Evolutionary conservation across 2,329 filamentous ascomycete species (phyloP), one percentile per base, ranked within the genome.

Genomic region (Phyllosticta citrichinensis): DNA sequence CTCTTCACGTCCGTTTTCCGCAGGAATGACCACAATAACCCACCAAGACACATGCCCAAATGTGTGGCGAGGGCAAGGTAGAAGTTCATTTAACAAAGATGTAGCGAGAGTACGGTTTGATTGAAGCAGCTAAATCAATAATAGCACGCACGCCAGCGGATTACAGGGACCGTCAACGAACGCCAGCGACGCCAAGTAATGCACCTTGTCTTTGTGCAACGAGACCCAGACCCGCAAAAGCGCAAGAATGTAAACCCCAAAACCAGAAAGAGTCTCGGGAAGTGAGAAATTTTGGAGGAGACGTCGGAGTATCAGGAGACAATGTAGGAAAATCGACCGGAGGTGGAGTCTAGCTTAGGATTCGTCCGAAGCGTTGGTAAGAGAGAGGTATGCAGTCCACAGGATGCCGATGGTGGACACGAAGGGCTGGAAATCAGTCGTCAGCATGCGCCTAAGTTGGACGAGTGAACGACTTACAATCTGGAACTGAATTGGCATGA

Each of bases 401-500:
- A 91, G 91, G 68, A 97, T 97, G 81, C 93, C 93, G 61, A 99
- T 77, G 9, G 90, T 95, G 17, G 93, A 97, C 9, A 97, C 93
- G 71, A 99, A 97, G 0, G 93, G 93, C 92, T 96, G 68, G 52
- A 53, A 40, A 35, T 12, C 20, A 24, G 66, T 56, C 60, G 62
- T 63, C 52, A 63, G 30, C 47, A 12, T 25, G 17, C 12, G 40
- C 17, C 24, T 25, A 10, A 52, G 17, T 47, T 47, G 68, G 60
- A 67, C 68, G 61, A 68, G 65, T 55, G 58, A 10, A n/a, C 50
- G 27, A 50, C 35, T 40, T 77, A 97, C 92, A 75, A 99, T 88
- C 75, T 99, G 94, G 74, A 94, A 96, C 72, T 96, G 92, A 58
- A 97, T 87, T 14, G 94, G 94, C 80, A 99, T 91, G 67, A 97